Percentiles rank a stretch among this genome's conserved stretches.
phyloP scores from a whole-genome alignment of 2,329 filamentous ascomycete species.

The Canariomyces notabilis region DNA sequence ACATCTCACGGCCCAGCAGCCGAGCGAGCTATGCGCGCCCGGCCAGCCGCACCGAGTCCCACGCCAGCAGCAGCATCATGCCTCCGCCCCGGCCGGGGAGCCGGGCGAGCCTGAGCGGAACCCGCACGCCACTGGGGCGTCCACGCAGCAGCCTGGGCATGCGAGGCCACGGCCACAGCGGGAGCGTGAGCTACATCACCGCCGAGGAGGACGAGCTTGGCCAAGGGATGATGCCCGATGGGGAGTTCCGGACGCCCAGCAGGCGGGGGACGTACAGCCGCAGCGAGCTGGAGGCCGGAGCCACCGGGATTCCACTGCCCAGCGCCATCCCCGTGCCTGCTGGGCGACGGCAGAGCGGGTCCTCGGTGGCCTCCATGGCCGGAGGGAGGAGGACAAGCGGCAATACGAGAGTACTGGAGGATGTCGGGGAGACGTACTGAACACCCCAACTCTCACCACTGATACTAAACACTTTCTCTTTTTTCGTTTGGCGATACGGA shows the following conservation, averaged over 20 bases:
- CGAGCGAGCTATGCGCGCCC: conserved; percentile 57
- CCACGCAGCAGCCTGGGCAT: conserved; percentile 66
- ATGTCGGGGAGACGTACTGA: conserved; percentile 27
- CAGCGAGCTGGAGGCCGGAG: conserved; percentile 38
- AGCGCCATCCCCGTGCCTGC: conserved; percentile 29
- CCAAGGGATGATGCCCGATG: conserved; percentile 18
- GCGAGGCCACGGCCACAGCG: conserved; percentile 54
- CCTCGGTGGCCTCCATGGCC: not conserved
- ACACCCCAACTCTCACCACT: not conserved
- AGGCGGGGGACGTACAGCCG: conserved; percentile 50
- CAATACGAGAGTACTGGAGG: conserved; percentile 17
- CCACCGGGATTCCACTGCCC: conserved; percentile 46
- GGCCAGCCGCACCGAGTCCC: conserved; percentile 45
- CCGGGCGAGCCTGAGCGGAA: conserved; percentile 55
- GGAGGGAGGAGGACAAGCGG: conserved; percentile 17
- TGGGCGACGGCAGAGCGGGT: conserved; percentile 29
- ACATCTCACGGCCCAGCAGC: conserved; percentile 65
- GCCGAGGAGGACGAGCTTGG: conserved; percentile 45
- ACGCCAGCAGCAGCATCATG: conserved; percentile 34
- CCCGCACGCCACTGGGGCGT: conserved; percentile 62
- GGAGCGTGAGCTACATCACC: conserved; percentile 51
- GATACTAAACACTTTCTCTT: not conserved
- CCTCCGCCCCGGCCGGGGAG: conserved; percentile 57
- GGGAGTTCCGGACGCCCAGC: conserved; percentile 47
- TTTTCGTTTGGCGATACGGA: not conserved